Evolutionary conservation across 371 early-diverging fungal genomes (phyloP), one percentile per base, ranked within the genome.

Genomic region (Basidiobolus meristosporus): DNA sequence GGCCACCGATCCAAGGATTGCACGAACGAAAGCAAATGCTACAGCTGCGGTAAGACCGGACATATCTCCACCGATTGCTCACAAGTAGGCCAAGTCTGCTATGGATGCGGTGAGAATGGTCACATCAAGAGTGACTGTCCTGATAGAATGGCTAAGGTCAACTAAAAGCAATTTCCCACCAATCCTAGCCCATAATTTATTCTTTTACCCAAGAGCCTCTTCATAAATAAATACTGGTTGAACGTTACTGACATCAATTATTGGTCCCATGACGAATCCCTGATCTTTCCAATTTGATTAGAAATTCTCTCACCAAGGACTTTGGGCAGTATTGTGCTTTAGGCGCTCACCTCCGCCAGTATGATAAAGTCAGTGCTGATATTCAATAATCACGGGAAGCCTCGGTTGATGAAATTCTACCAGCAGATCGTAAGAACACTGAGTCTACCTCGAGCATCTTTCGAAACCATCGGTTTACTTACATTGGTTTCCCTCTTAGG

Each of bases 311-410:
- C 9, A 9, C 26, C 26, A 26, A 5, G 26, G 5, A 26, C 26
- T 26, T 26, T 26, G 26, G 26, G 9, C 26, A 26, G n/a, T 9
- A 26, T 9, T 3, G 9, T 5, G 9, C 26, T 26, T 26, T 26
- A 26, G 26, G 9, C 26, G 26, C 9, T 9, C 3, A 26, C 26
- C 9, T 26, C 26, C 18, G 7, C 18, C 3, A 16, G 37, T 37
- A 83, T 87, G 86, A 89, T 95, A 54, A 81, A 86, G 51, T 83
- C 87, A 11, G 88, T 89, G 11, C 70, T 91, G 41, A 89, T 92
- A 45, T 92, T 96, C 60, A 96, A 96, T 56, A 90, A 88, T 56
- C 79, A 82, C 46, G 96, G 96, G 43, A 91, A 90, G 56, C 87
- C 93, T 31, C 73, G 93, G 46, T 57, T 92, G 35, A 73, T 82